A percentile compares a stretch with the other conserved stretches of the same genome.
Conservation (phyloP, 495 filamentous ascomycete species). For the Aspergillus wentii region DNA sequence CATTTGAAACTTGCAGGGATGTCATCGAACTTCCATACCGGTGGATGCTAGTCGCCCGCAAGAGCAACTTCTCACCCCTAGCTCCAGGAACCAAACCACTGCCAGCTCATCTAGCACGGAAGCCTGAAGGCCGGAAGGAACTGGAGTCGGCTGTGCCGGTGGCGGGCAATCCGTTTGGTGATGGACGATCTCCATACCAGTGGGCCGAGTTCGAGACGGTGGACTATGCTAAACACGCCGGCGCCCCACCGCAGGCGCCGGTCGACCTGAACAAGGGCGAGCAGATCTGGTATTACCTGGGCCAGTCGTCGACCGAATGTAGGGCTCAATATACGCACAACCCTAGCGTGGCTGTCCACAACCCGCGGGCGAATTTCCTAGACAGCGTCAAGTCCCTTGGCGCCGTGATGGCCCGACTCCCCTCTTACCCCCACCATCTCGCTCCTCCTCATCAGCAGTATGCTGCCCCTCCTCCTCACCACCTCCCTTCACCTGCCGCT, state of each 20-base stretch:
- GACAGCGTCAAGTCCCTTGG: constrained; percentile 47
- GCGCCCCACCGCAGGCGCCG: constrained; percentile 48
- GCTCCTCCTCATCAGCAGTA: background rate
- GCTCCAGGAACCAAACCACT: constrained; percentile 54
- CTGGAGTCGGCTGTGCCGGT: constrained; percentile 47
- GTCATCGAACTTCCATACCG: constrained; percentile 51
- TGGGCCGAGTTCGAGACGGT: constrained; percentile 81
- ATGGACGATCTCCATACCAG: constrained; percentile 50
- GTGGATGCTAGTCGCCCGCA: constrained; percentile 50
- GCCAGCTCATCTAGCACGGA: constrained; percentile 51
- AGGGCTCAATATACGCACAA: constrained; percentile 90
- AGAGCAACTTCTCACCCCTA: constrained; percentile 45
- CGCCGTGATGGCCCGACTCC: constrained; percentile 24
- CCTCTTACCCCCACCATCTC: constrained; percentile 22
- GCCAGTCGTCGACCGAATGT: constrained; percentile 81
- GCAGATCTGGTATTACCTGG: constrained; percentile 87
- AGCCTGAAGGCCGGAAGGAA: constrained; percentile 40
- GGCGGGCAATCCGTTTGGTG: constrained; percentile 54
- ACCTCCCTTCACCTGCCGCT: constrained; percentile 15
- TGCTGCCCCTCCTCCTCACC: constrained; percentile 26
- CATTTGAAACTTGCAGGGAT: constrained; percentile 25
- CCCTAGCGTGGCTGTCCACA: constrained; percentile 52
- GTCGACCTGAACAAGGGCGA: constrained; percentile 65
- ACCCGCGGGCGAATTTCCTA: constrained; percentile 55
- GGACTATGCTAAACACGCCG: constrained; percentile 35